phyloP scores from a whole-genome alignment of 2,329 filamentous ascomycete species.

The Coniosporium tulheliwenetii region DNA sequence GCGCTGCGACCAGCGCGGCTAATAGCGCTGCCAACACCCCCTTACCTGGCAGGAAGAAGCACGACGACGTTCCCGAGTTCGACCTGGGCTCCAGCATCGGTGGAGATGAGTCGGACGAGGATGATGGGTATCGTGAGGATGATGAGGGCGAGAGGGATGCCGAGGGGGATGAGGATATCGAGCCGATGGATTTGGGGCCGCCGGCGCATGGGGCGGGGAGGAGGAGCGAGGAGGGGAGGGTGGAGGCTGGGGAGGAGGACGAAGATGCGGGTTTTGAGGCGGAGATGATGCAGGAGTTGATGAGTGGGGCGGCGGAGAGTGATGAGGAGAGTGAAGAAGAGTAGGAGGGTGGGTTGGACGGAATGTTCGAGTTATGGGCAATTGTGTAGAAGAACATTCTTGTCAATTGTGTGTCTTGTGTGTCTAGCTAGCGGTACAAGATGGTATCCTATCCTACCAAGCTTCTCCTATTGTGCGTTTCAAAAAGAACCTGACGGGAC shows the following conservation, averaged over 20 bases:
- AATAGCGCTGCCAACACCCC: conserved; percentile 6
- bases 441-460: too few species aligned
- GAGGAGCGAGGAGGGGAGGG: background rate
- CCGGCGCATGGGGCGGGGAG: conserved; percentile 10
- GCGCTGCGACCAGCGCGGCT: conserved; percentile 22
- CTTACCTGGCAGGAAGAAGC: conserved; percentile 3
- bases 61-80: conserved; percentile 9
- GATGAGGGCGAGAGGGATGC: conserved; percentile 1
- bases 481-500: too few species aligned
- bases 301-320: conserved; percentile 19
- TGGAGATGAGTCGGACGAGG: conserved; percentile 14
- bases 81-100: conserved; percentile 10
- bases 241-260: conserved; percentile 11
- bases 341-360: too few species aligned
- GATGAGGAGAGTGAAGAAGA: conserved; percentile 24
- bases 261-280: conserved; percentile 25
- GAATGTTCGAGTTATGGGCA: too few species aligned
- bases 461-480: too few species aligned
- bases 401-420: too few species aligned
- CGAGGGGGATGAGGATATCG: conserved; percentile 13
- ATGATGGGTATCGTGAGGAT: conserved; percentile 13
- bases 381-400: too few species aligned
- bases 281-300: conserved; percentile 24
- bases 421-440: too few species aligned
- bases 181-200: conserved; percentile 16